phyloP scores from a whole-genome alignment of 257 asterid genomes.

The Lavandula angustifolia region DNA sequence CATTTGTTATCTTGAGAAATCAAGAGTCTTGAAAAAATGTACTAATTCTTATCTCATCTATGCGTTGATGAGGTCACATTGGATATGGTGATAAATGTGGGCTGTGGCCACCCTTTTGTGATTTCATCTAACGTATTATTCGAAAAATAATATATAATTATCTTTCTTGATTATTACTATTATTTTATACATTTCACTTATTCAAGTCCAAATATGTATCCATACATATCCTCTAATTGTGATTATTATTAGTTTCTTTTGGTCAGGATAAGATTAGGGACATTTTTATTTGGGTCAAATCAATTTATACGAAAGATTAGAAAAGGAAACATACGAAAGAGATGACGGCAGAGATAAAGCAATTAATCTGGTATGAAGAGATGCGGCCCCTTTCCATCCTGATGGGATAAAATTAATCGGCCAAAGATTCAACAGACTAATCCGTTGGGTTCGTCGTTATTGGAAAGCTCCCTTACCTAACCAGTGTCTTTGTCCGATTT shows the following conservation, averaged over 20 bases:
- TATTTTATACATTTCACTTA: neutral
- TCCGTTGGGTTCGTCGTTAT: neutral
- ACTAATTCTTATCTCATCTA: constrained; percentile 21
- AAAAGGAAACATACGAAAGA: neutral
- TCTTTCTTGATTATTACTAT: neutral
- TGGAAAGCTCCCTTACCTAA: neutral
- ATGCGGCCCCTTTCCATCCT: neutral
- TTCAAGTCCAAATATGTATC: neutral
- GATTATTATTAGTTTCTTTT: neutral
- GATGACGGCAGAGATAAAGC: constrained; percentile 7
- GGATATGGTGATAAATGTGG: constrained; percentile 13
- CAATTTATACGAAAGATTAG: neutral
- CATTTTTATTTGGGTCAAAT: neutral
- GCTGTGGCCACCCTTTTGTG: neutral
- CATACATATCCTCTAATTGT: neutral
- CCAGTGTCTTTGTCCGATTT: too few relatives aligned
- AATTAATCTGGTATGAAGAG: neutral
- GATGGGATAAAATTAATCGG: too few relatives aligned
- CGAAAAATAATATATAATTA: neutral
- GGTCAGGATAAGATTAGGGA: constrained; percentile 5
- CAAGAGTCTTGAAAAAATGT: neutral
- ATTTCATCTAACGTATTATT: neutral
- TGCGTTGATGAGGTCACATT: constrained; percentile 7
- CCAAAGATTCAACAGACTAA: too few relatives aligned
- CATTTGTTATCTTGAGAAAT: neutral